These are phyloP conservation scores for Mucor irregularis DNA, from an alignment of 371 early-diverging fungal genomes.

Conservation along the genomic window DNA sequence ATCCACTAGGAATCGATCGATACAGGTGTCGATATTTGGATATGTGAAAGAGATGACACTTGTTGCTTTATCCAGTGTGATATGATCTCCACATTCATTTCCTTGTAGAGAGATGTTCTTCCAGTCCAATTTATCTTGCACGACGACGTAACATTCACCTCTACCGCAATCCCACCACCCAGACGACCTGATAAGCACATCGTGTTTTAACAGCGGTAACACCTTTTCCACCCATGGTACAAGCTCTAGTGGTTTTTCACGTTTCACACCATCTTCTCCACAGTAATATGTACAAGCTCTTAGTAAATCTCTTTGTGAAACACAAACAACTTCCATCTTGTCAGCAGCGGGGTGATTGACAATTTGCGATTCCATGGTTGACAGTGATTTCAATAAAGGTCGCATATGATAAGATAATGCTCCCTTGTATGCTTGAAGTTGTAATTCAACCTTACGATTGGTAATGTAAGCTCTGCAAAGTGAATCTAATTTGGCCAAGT, in stretches of 20 bases:
- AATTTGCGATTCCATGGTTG: conserved; percentile 32
- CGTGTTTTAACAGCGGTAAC: conserved; percentile 30
- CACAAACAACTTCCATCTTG: conserved; percentile 48
- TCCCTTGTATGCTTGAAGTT: conserved; percentile 32
- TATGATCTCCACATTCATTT: conserved; percentile 42
- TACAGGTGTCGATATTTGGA: conserved; percentile 41
- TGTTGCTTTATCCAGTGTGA: conserved; percentile 38
- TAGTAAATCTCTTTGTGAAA: conserved; percentile 42
- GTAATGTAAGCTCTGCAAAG: conserved; percentile 50
- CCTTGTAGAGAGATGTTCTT: conserved; percentile 24
- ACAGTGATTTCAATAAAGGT: conserved; percentile 39
- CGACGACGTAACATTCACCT: conserved; percentile 49
- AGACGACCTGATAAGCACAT: conserved; percentile 43
- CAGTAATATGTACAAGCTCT: conserved; percentile 30
- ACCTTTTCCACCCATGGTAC: conserved; percentile 37
- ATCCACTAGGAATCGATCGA: conserved; percentile 43
- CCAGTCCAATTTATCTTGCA: conserved; percentile 43
- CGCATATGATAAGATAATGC: conserved; percentile 28
- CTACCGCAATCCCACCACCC: conserved; percentile 51
- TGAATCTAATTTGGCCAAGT: conserved; percentile 50
- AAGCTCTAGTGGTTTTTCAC: conserved; percentile 23
- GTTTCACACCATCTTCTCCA: conserved; percentile 5
- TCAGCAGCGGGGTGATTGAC: conserved; percentile 45
- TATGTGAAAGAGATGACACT: conserved; percentile 48
- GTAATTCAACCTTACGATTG: conserved; percentile 45